Base-by-base conservation (phyloP, 495 filamentous ascomycete species). In the Penicillium argentinense region DNA sequence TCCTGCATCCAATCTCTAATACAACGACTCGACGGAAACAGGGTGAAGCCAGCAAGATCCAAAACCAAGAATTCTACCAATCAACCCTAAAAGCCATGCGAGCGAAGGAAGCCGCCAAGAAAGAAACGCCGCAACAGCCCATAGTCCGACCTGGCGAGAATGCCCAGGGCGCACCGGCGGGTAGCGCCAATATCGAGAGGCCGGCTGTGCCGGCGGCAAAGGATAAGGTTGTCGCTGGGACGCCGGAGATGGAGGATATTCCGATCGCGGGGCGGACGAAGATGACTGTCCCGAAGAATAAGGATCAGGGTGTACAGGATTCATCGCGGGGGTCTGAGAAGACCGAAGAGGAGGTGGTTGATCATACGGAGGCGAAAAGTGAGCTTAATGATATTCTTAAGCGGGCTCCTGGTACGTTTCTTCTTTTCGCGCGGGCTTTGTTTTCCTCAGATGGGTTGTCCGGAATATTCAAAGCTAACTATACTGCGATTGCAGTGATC, bases 331-430 rank as follows among this genome's bases (percentile, higher is more conserved):
- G 24, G 41, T n/a, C 43, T 36, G 58, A 55, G 22, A 57, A 64
- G 1, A 37, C 37, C 4, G 51, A 47, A 22, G 53, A 61, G 21
- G 43, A 46, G 16, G 43, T 34, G 4, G 25, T 39, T 12, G 68
- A 64, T 11, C 56, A 68, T 25, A 53, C 66, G 28, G 64, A 75
- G 16, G 63, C 67, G 13, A 77, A 76, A 51, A 58, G 68, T 16
- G 85, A 88, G 69, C 63, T 96, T 53, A 85, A 87, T 60, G 63
- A 57, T 12, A 91, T 96, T 34, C 66, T 95, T 43, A 91, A 91
- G 72, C 82, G 81, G 47, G 80, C 88, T 19, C 89, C 90, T 44
- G 83, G 89, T 92, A 80, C 54, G 81, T 71, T 27, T 41, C 21
- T 14, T 36, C 9, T 34, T 32, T 37, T 6, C 39, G n/a, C n/a